Conservation (phyloP, 139 green algal species). For the Tetraselmis chui region DNA sequence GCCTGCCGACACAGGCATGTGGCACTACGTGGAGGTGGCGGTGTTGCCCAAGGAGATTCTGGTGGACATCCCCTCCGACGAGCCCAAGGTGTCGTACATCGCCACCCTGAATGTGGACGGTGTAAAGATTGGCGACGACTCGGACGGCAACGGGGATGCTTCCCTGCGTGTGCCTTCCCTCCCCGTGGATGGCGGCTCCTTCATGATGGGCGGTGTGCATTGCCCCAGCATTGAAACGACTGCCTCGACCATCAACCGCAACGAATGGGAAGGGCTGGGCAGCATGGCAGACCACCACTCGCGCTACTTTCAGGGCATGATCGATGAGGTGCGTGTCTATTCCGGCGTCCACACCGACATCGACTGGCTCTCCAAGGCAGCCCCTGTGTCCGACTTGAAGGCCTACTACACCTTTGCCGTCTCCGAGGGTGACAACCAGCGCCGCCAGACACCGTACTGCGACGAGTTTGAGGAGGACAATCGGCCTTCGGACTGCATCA, state of each 20-base stretch:
- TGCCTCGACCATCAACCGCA: background rate
- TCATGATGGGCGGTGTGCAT: slow-evolving; percentile 20
- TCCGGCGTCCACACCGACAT: background rate
- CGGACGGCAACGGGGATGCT: background rate
- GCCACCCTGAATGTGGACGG: slow-evolving; percentile 16
- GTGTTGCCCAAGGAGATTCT: slow-evolving; percentile 12
- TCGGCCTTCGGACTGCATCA: background rate
- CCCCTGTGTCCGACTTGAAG: background rate
- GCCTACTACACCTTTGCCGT: background rate
- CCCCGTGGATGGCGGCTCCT: slow-evolving; percentile 1
- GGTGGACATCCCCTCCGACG: slow-evolving; percentile 9
- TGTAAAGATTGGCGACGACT: background rate
- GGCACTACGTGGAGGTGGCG: slow-evolving; percentile 24
- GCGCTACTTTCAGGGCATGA: slow-evolving; percentile 17
- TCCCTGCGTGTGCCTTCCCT: slow-evolving; percentile 4
- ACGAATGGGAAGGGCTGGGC: background rate
- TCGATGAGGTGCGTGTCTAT: slow-evolving; percentile 24
- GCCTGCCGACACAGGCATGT: slow-evolving; percentile 11
- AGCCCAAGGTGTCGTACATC: slow-evolving; percentile 2
- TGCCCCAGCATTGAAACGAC: slow-evolving; percentile 1
- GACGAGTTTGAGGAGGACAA: background rate
- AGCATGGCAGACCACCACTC: background rate
- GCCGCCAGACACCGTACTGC: background rate
- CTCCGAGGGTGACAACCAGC: background rate
- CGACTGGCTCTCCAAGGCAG: slow-evolving; percentile 4